A percentile compares a stretch with the other conserved stretches of the same genome.
These are phyloP conservation scores for Solanum pinnatisectum DNA, from an alignment of 257 asterid genomes.

Conservation along the genomic window DNA sequence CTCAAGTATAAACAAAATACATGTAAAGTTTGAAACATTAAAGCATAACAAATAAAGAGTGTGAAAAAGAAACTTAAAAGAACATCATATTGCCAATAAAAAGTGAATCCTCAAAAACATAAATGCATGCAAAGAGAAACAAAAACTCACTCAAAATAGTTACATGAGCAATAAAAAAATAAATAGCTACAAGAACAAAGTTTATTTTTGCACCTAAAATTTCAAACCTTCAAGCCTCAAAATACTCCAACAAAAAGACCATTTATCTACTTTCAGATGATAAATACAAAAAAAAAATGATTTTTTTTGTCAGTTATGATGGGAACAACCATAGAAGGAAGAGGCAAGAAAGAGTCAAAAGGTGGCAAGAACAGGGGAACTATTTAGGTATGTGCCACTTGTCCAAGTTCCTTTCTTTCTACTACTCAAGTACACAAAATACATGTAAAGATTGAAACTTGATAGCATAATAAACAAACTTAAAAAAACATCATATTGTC, in stretches of 20 bases:
- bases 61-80: neutral
- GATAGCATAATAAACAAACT: neutral
- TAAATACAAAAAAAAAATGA: neutral
- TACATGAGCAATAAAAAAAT: neutral
- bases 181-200: neutral
- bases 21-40: neutral
- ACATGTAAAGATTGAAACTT: neutral
- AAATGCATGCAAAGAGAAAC: neutral
- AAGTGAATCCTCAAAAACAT: neutral
- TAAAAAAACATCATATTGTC: neutral
- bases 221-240: neutral
- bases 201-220: neutral
- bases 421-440: neutral
- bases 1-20: neutral
- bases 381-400: neutral
- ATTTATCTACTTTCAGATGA: neutral
- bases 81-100: neutral
- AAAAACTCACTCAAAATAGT: neutral
- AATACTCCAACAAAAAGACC: neutral
- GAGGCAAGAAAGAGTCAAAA: neutral
- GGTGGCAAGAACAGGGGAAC: neutral
- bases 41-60: neutral
- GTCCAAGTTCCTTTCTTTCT: neutral
- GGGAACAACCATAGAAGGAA: neutral
- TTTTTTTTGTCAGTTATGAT: neutral